These are phyloP conservation scores for Diplodia corticola DNA, from an alignment of 2,329 filamentous ascomycete species.

Conservation along the genomic window DNA sequence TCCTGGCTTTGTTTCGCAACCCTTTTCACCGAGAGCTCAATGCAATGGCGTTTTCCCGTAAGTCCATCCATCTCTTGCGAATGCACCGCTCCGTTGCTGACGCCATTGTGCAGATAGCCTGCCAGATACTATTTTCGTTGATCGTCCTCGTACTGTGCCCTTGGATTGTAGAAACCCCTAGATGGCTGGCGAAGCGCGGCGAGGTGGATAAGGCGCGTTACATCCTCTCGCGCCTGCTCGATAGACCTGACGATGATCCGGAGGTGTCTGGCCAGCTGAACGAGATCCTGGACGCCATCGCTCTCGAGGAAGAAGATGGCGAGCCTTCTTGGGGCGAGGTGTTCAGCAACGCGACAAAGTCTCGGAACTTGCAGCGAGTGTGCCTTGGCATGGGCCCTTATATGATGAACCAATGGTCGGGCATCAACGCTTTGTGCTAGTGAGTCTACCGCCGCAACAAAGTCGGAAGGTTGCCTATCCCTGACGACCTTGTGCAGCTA, in stretches of 20 bases:
- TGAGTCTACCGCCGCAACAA: neutral
- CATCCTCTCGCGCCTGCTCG: constrained; percentile 51
- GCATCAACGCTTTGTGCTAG: constrained; percentile 27
- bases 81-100: too few relatives aligned
- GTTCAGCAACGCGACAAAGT: constrained; percentile 39
- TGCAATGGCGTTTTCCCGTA: constrained; percentile 47
- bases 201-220: constrained; percentile 50
- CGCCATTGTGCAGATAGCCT: constrained; percentile 44
- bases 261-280: constrained; percentile 61
- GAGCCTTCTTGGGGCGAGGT: constrained; percentile 40
- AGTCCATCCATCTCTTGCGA: neutral
- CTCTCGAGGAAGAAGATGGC: constrained; percentile 25
- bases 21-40: constrained; percentile 38
- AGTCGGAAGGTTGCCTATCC: neutral
- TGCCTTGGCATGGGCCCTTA: constrained; percentile 42
- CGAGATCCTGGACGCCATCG: constrained; percentile 59
- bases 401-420: constrained; percentile 35
- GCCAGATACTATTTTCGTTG: constrained; percentile 51
- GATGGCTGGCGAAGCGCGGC: constrained; percentile 37
- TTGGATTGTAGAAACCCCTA: constrained; percentile 32
- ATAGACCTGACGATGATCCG: constrained; percentile 50
- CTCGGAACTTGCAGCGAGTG: constrained; percentile 39
- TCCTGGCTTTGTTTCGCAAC: constrained; percentile 53
- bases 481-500: constrained; percentile 26
- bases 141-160: constrained; percentile 46